These are phyloP conservation scores for sunflower (Helianthus annuus) DNA, from an alignment of 129 eudicot genomes.

Conservation along the genomic window DNA sequence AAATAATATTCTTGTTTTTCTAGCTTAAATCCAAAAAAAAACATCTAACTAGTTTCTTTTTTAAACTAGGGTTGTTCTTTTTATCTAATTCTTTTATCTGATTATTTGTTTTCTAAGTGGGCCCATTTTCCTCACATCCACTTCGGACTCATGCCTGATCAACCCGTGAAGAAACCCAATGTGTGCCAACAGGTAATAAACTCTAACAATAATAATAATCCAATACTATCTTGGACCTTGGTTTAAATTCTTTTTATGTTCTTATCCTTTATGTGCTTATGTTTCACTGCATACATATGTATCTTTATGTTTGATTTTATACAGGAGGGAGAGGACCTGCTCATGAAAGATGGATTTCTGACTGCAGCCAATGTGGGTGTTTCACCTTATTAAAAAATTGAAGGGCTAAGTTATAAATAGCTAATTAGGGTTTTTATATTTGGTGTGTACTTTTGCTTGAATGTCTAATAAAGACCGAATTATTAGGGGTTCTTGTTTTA, in stretches of 20 bases:
- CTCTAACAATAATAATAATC: too few species aligned
- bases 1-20: slow-evolving; percentile 22
- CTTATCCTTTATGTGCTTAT: slow-evolving; percentile 26
- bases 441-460: slow-evolving; percentile 27
- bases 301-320: slow-evolving; percentile 33
- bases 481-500: slow-evolving; percentile 45
- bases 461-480: slow-evolving; percentile 43
- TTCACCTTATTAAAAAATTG: slow-evolving; percentile 61
- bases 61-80: slow-evolving; percentile 51
- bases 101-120: slow-evolving; percentile 57
- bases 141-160: slow-evolving; percentile 99
- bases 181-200: slow-evolving; percentile 83
- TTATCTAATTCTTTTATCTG: slow-evolving; percentile 2
- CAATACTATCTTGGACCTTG: slow-evolving; percentile 5
- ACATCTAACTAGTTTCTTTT: slow-evolving; percentile 17
- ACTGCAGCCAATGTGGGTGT: slow-evolving; percentile 83
- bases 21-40: slow-evolving; percentile 24
- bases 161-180: slow-evolving; percentile 98
- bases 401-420: slow-evolving; percentile 30
- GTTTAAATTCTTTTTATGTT: slow-evolving; percentile 4
- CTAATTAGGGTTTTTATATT: slow-evolving; percentile 46
- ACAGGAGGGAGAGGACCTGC: slow-evolving; percentile 88
- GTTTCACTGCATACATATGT: not conserved
- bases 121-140: slow-evolving; percentile 99
- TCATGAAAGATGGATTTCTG: slow-evolving; percentile 91